Conservation (phyloP, 1,284 basidiomycete species). For the Veloporphyrellus conicus region DNA sequence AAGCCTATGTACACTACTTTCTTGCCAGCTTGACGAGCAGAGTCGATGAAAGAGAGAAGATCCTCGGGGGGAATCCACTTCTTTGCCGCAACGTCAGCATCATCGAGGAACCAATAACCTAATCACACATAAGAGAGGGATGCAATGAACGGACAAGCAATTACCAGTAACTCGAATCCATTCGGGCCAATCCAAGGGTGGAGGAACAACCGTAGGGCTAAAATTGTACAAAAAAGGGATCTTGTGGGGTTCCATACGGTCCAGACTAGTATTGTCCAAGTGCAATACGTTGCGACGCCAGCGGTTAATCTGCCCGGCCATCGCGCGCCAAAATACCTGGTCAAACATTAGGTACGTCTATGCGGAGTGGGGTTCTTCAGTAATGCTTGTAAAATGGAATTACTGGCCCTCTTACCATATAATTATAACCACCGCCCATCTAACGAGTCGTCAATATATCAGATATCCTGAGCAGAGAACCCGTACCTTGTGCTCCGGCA, state of each 20-base stretch:
- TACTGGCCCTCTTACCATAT: slow-evolving; percentile 65
- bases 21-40: slow-evolving; percentile 68
- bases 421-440: slow-evolving; percentile 97
- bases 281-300: slow-evolving; percentile 83
- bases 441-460: slow-evolving; percentile 33
- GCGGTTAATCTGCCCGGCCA: slow-evolving; percentile 88
- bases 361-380: slow-evolving; percentile 8
- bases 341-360: slow-evolving; percentile 94
- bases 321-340: slow-evolving; percentile 96
- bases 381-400: neutral
- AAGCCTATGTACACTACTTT: slow-evolving; percentile 98
- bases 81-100: slow-evolving; percentile 80
- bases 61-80: slow-evolving; percentile 85
- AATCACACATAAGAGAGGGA: slow-evolving; percentile 10
- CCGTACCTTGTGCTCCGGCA: slow-evolving; percentile 79
- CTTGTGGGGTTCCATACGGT: slow-evolving; percentile 93
- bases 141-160: neutral
- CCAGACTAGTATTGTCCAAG: slow-evolving; percentile 78
- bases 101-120: slow-evolving; percentile 95
- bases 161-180: slow-evolving; percentile 93
- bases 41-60: slow-evolving; percentile 78
- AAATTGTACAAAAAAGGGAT: slow-evolving; percentile 98
- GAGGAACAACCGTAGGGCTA: slow-evolving; percentile 82
- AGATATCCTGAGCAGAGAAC: slow-evolving; percentile 9
- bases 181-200: slow-evolving; percentile 95